These are phyloP conservation scores for Drosera capensis DNA, from an alignment of 148 eudicot species.

Conservation along the genomic window DNA sequence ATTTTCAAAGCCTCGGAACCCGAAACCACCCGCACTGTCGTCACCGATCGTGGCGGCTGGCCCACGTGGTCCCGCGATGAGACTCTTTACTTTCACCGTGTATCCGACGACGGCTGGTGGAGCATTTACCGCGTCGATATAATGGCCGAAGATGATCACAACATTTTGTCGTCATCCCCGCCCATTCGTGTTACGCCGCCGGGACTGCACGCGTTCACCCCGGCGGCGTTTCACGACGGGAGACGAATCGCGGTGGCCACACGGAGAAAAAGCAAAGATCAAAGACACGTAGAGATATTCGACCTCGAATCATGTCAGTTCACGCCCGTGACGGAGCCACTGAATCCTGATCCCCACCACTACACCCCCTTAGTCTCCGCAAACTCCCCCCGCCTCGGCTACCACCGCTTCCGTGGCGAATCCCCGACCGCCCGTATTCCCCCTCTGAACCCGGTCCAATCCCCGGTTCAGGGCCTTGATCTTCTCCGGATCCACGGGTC, in stretches of 20 bases:
- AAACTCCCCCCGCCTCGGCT: constrained; percentile 37
- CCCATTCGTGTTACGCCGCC: constrained; percentile 45
- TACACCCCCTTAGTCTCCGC: constrained; percentile 77
- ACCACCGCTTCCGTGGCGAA: constrained; percentile 60
- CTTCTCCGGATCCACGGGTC: constrained; percentile 49
- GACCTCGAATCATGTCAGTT: constrained; percentile 27
- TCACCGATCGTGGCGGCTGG: constrained; percentile 69
- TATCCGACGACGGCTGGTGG: constrained; percentile 77
- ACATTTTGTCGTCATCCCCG: not conserved
- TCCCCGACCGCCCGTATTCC: constrained; percentile 18
- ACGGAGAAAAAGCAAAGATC: constrained; percentile 22
- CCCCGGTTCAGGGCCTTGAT: constrained; percentile 23
- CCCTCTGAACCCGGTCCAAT: constrained; percentile 23
- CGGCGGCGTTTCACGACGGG: constrained; percentile 35
- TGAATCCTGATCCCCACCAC: constrained; percentile 52
- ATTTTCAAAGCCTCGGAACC: constrained; percentile 39
- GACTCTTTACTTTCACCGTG: constrained; percentile 52
- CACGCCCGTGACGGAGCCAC: constrained; percentile 25
- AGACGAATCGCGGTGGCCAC: constrained; percentile 47
- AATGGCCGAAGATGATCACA: constrained; percentile 7
- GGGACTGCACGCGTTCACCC: constrained; percentile 70
- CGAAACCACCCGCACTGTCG: constrained; percentile 12
- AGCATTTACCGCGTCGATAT: constrained; percentile 50
- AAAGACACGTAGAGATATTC: constrained; percentile 63
- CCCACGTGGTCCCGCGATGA: constrained; percentile 59